phyloP scores from a whole-genome alignment of 495 filamentous ascomycete genomes.

The Halenospora varia region DNA sequence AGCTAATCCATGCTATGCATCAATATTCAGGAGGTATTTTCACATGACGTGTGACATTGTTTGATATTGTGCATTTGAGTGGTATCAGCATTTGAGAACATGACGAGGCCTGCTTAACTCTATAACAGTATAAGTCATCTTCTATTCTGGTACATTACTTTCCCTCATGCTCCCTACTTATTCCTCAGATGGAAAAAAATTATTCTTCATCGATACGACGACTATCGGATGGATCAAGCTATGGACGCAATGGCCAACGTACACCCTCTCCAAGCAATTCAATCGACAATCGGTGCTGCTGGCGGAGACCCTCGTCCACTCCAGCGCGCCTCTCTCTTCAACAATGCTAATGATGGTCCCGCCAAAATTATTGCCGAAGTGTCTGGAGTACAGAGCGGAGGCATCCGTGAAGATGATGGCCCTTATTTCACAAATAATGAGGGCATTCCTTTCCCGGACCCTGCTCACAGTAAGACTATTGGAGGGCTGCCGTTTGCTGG shows the following conservation, averaged over 20 bases:
- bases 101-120: too few relatives aligned
- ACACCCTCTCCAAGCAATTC: slow-evolving; percentile 32
- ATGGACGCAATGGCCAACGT: not conserved
- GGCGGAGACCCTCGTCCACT: slow-evolving; percentile 28
- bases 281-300: slow-evolving; percentile 26
- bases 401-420: slow-evolving; percentile 45
- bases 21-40: too few relatives aligned
- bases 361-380: slow-evolving; percentile 52
- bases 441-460: slow-evolving; percentile 52
- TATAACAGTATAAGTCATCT: too few relatives aligned
- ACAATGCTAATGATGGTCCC: slow-evolving; percentile 51
- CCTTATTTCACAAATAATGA: slow-evolving; percentile 59
- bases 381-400: slow-evolving; percentile 40
- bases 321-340: slow-evolving; percentile 31
- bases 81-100: too few relatives aligned
- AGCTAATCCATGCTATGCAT: too few relatives aligned
- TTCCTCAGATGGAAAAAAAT: too few relatives aligned
- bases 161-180: too few relatives aligned
- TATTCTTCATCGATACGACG: too few relatives aligned
- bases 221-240: too few relatives aligned
- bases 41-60: too few relatives aligned
- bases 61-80: too few relatives aligned
- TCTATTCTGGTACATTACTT: too few relatives aligned
- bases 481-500: slow-evolving; percentile 54
- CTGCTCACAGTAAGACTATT: slow-evolving; percentile 52